Evolutionary conservation across 208 protist genomes (phyloP), one percentile per base, ranked within the genome.

Genomic region (Acanthamoeba royreba): DNA sequence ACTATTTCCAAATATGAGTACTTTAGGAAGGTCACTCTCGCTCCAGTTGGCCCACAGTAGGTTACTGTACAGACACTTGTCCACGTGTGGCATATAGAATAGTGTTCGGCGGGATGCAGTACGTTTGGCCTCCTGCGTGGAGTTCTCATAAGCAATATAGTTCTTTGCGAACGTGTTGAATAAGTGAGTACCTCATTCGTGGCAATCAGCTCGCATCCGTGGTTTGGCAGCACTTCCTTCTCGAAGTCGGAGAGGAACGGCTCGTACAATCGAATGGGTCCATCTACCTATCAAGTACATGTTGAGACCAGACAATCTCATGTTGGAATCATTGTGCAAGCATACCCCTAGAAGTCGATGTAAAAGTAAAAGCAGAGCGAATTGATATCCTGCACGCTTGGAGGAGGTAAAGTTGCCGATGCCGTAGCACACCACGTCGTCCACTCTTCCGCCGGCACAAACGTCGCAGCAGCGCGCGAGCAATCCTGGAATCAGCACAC

Each of bases 21-120:
- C 46, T 25, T 87, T 52, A 0, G 79, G 49, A 2, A 87, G 79
- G 25, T 47, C 31, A 1, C 38, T 38, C 28, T 28, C 79, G 43
- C 79, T 31, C 79, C 79, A 87, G 33, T 87, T 87, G 46, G 79
- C 79, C 79, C 49, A 52, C 46, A 87, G 28, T 5, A 87, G 31
- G 28, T 87, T 87, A 47, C 49, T 87, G 79, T 87, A 87, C 22
- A 87, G 49, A 35, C 49, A 87, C 46, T 87, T 87, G 79, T 87
- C 79, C 46, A 52, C 43, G 46, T 87, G 79, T 7, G 79, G 79
- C 79, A 87, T 87, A 47, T 46, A 87, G 46, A 87, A 87, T 2
- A 87, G 79, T 8, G 79, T 87, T 38, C 49, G 43, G 31, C 46
- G 19, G 4, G 5, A 2, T 38, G 31, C 79, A 25, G 58, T 47